A percentile compares a stretch with the other conserved stretches of the same genome.
Evolutionary conservation across 2,329 filamentous ascomycete genomes (phyloP).

Genomic region (Colletotrichum kahawae): DNA sequence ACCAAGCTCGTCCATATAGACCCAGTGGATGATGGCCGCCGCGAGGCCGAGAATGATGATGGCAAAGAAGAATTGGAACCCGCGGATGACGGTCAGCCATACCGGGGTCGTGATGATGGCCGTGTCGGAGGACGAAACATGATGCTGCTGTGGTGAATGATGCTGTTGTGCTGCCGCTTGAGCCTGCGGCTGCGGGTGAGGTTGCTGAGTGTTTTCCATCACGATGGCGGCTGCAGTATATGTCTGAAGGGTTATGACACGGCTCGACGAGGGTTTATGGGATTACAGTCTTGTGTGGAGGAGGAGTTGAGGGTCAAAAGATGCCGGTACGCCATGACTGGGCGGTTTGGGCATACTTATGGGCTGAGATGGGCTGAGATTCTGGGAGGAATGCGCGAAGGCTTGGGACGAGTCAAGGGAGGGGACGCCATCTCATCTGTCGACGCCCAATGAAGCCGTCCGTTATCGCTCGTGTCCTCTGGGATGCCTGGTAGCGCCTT

Average conservation of each 20-base stretch:
- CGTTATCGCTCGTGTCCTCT: neutral
- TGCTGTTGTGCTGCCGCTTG: neutral
- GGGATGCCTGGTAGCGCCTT: neutral
- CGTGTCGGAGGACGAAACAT: neutral
- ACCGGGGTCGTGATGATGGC: constrained; percentile 43
- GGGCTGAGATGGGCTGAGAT: neutral
- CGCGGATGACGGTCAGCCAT: constrained; percentile 48
- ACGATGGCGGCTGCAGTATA: neutral
- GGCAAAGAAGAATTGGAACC: constrained; percentile 45
- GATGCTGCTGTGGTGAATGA: neutral
- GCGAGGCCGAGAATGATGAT: constrained; percentile 49
- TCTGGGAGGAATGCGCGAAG: neutral
- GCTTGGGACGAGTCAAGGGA: constrained; percentile 7
- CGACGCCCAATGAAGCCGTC: neutral
- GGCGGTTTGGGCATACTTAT: neutral
- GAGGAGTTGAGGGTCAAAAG: neutral
- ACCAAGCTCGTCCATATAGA: constrained; percentile 44
- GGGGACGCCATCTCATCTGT: neutral
- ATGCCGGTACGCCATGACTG: neutral
- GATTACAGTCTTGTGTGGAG: neutral
- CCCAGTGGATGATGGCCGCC: constrained; percentile 43
- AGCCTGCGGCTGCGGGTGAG: neutral
- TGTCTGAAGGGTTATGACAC: neutral
- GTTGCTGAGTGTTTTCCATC: constrained; percentile 4
- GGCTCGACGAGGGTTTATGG: neutral